Evolutionary conservation across 495 filamentous ascomycete species (phyloP), one percentile per base, ranked within the genome.

Genomic region (Pyrenula massariospora): DNA sequence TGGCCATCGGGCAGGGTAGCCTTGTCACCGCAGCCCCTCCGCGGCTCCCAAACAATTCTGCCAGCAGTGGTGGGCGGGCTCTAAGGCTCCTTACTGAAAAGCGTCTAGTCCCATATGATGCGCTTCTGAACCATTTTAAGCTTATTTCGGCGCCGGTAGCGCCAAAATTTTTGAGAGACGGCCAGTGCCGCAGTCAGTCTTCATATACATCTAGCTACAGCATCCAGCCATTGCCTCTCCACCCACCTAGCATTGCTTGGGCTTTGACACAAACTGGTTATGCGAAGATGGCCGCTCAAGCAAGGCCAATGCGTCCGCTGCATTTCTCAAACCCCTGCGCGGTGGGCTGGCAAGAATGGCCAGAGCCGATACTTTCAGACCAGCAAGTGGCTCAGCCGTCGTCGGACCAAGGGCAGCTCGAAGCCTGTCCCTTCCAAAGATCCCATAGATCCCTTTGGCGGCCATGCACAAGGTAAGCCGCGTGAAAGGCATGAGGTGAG

Each of bases 231-330:
- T n/a, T n/a, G n/a, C n/a, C n/a, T n/a, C n/a, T n/a, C n/a, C n/a
- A n/a, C n/a, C n/a, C n/a, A n/a, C n/a, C n/a, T n/a, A n/a, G n/a
- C n/a, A n/a, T n/a, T n/a, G n/a, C n/a, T n/a, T n/a, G n/a, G n/a
- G n/a, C n/a, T n/a, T n/a, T n/a, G n/a, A n/a, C n/a, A n/a, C n/a
- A n/a, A n/a, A n/a, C 31, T 47, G 62, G 65, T 52, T 59, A 75
- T 73, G 72, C 70, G 67, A 67, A 53, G 59, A 73, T 73, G 73
- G 70, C 60, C 61, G 23, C 61, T 57, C 59, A 59, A 59, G 64
- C 62, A 64, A 67, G 69, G 66, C 50, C 63, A 57, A 23, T 70
- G 69, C 63, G 64, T 76, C 24, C 61, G 67, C 56, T 68, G 69
- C 56, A 58, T 64, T 15, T 61, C 69, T 36, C 67, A 42, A 42